Evolutionary conservation across 208 protist species (phyloP).

Genomic region (Acanthamoeba triangularis): DNA sequence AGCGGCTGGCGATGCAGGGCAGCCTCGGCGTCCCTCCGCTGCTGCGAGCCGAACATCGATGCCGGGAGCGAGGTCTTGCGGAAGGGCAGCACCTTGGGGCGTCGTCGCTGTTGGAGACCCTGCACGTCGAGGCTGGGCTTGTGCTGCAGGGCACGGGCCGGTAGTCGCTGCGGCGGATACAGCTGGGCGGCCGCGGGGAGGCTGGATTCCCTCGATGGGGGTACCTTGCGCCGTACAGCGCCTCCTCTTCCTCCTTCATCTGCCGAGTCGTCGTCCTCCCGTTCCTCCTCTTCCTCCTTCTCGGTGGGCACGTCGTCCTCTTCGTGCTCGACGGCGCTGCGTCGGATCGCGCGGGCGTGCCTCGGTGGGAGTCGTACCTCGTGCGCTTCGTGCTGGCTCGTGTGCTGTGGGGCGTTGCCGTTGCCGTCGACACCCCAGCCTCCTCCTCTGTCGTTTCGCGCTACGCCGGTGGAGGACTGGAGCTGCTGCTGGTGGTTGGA

Average conservation of each 20-base stretch:
- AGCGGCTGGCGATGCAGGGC: neutral
- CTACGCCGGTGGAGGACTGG: too few relatives aligned
- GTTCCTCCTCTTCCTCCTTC: neutral
- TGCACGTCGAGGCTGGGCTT: neutral
- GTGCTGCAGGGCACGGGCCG: neutral
- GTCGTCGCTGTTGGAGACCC: neutral
- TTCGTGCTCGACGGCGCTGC: neutral
- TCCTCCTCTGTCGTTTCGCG: too few relatives aligned
- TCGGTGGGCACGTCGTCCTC: neutral
- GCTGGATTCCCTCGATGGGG: neutral
- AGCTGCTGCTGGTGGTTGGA: too few relatives aligned
- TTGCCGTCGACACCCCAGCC: too few relatives aligned
- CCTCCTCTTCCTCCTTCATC: neutral
- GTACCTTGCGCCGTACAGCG: neutral
- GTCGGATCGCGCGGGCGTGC: neutral
- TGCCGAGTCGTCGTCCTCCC: neutral
- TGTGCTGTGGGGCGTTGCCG: neutral
- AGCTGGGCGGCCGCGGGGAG: too few relatives aligned
- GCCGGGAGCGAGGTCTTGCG: constrained; percentile 18
- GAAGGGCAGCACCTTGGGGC: neutral
- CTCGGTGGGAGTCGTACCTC: neutral
- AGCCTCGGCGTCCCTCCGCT: neutral
- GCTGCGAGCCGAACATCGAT: neutral
- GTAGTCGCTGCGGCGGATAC: neutral
- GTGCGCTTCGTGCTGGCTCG: neutral